Evolutionary conservation across 1,139 yeast species (phyloP), one percentile per base, ranked within the genome.

Genomic region (Scheffersomyces insectosa): DNA sequence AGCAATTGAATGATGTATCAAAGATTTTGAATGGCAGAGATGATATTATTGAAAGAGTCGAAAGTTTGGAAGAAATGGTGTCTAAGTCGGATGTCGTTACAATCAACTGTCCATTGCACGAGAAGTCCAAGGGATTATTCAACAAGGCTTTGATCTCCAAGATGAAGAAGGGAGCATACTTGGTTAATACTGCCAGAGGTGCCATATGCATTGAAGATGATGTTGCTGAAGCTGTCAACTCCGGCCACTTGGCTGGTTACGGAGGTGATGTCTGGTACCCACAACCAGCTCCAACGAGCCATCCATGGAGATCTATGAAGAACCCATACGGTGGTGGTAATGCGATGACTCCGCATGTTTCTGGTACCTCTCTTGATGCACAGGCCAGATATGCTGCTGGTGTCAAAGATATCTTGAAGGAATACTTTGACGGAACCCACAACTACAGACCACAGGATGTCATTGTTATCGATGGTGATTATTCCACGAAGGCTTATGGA

Each of bases 261-360:
- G 93, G 91, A 56, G 95, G 95, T 56, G 95, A 86, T 62, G 95
- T 87, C 40, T 85, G 93, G 89, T 77, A 60, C 70, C 84, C 83
- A 28, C 95, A 86, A 68, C 95, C 95, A 35, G 88, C 95, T 30
- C 88, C 89, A 51, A 66, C 68, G 47, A 77, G 78, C 60, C 90
- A 85, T 59, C 90, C 91, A 49, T 87, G 95, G 95, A 75, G 90
- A 72, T 49, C 71, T 27, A 80, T 85, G 84, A 61, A 68, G 42
- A 83, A 83, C 74, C 69, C 76, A 52, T 78, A 72, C 53, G 88
- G 88, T 44, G 85, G 80, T 34, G 93, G 93, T 53, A 87, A 87
- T 58, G 93, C 93, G 47, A 85, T 87, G 93, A 84, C 89, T 42
- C 91, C 93, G 28, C 95, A 87, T 60, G 79, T 83, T 50, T 81